Percentiles rank a stretch among this genome's conserved stretches.
Conservation (phyloP, 805 yeast genomes). For the Starmera amethionina region DNA sequence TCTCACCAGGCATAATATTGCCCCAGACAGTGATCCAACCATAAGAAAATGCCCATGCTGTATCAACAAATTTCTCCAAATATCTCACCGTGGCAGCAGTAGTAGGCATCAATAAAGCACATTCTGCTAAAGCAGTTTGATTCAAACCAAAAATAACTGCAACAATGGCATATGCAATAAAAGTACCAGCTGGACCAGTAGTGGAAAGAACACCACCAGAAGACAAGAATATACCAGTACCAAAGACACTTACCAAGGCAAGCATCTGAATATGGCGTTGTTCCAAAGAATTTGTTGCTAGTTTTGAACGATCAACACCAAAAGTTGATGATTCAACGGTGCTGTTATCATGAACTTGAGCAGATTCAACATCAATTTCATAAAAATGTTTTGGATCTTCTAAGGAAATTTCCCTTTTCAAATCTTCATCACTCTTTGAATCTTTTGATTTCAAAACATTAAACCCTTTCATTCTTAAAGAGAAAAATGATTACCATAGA, state of each 20-base stretch:
- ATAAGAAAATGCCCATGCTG: slow-evolving; percentile 31
- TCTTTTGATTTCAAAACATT: too few species aligned
- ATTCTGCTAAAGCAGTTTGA: slow-evolving; percentile 27
- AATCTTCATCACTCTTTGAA: too few species aligned
- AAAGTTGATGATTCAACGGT: not conserved
- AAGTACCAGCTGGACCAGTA: slow-evolving; percentile 23
- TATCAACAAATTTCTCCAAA: slow-evolving; percentile 25
- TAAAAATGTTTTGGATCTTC: not conserved
- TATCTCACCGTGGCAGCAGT: slow-evolving; percentile 24
- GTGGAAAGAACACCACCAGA: slow-evolving; percentile 24
- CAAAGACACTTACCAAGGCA: slow-evolving; percentile 33
- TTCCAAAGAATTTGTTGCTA: slow-evolving; percentile 1
- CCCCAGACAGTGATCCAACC: slow-evolving; percentile 33
- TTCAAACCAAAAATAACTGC: slow-evolving; percentile 25
- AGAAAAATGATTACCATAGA: too few species aligned
- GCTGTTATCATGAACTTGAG: not conserved
- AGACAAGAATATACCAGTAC: slow-evolving; percentile 28
- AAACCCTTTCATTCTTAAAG: too few species aligned
- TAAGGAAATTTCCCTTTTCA: too few species aligned
- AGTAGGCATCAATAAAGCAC: slow-evolving; percentile 24
- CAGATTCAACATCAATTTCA: not conserved
- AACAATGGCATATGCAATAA: slow-evolving; percentile 21
- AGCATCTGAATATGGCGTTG: slow-evolving; percentile 32
- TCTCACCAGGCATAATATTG: slow-evolving; percentile 31
- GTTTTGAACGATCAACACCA: not conserved